Base-by-base conservation (phyloP, 2,329 filamentous ascomycete genomes). In the Trichoderma guizhouense region DNA sequence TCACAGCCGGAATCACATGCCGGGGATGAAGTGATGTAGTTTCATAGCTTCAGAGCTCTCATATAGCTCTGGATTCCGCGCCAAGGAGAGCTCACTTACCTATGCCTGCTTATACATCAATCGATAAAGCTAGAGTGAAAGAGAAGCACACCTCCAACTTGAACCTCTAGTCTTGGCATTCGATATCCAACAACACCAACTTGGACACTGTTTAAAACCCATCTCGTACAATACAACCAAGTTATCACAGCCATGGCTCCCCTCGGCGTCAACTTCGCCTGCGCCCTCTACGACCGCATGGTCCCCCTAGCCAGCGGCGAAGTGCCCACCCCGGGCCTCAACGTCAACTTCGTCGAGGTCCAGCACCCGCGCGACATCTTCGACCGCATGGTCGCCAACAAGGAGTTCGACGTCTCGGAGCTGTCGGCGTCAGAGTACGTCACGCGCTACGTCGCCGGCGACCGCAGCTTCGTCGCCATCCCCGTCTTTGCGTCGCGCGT, bases 351-450 rank as follows among this genome's bases (percentile, higher is more conserved):
- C n/a, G 18, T 69, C 55, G 66, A 69, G 18, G 53, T 69, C 24
- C 66, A 69, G 55, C 66, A 69, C n/a, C 66, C 66, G 53, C 66
- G 66, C 26, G 66, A 69, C 66, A 69, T 69, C 36, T 69, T 69
- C n/a, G 66, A 69, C 55, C 66, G 66, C 36, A 69, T 69, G 66
- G 53, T 69, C 18, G 66, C 66, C 55, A 47, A 69, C 28, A 43
- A 43, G 26, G 66, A 69, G 0, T 69, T 69, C 6, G 66, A 69
- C 28, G 66, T 61, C 18, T 69, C 66, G 4, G 66, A 69, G n/a
- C 55, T 69, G 26, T 69, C 66, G 6, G 53, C 66, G 1, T 69
- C 66, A 2, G 66, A 69, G 18, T 69, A 69, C 66, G 60, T 69
- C 55, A 69, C 66, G 5, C 66, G 66, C 26, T 30, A 57, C 14